phyloP scores from a whole-genome alignment of 2,329 filamentous ascomycete genomes.

The Mollisiaceae sp. region DNA sequence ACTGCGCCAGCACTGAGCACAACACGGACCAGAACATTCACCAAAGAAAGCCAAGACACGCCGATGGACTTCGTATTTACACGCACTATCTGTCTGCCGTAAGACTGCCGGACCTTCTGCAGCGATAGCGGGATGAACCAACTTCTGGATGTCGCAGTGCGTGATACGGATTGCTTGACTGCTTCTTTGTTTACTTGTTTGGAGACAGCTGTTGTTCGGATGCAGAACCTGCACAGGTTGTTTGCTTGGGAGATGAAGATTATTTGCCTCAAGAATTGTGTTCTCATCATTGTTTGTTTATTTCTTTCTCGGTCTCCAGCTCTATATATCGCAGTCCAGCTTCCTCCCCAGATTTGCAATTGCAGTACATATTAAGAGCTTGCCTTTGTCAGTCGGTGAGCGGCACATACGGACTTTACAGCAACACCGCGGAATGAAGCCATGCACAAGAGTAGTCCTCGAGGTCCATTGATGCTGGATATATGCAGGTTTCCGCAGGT shows the following conservation, averaged over 20 bases:
- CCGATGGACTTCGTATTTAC: slow-evolving; percentile 4
- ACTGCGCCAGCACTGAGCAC: background rate
- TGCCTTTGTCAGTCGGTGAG: background rate
- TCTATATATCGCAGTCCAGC: background rate
- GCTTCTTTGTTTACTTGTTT: background rate
- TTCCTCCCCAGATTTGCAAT: background rate
- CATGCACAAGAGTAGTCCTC: background rate
- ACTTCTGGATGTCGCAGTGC: background rate
- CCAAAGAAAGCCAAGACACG: background rate
- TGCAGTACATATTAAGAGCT: background rate
- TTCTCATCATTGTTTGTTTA: background rate
- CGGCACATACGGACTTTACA: background rate
- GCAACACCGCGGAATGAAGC: background rate
- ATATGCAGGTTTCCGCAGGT: background rate
- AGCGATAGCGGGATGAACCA: background rate
- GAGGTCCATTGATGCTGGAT: background rate
- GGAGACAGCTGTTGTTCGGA: background rate
- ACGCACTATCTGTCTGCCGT: slow-evolving; percentile 9
- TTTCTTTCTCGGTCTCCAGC: background rate
- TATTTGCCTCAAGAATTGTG: background rate
- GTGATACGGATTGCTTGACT: background rate
- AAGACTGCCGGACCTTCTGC: background rate
- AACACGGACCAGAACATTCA: background rate
- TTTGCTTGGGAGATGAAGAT: background rate
- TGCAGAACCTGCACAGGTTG: background rate